Evolutionary conservation across 768 basidiomycete genomes (phyloP).

Genomic region (Psilocybe cyanescens): DNA sequence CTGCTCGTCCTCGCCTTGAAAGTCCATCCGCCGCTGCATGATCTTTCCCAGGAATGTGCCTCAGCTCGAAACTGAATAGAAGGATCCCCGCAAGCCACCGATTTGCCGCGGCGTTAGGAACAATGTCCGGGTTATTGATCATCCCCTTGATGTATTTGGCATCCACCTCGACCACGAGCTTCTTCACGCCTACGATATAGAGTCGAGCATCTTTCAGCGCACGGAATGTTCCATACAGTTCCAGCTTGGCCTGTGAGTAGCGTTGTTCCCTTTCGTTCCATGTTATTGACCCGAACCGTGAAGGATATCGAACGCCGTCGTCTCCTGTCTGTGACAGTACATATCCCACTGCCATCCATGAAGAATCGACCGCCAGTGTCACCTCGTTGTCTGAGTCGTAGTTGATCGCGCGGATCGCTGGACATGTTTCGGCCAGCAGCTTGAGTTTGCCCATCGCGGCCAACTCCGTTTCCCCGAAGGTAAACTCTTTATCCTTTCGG

Average conservation of each 20-base stretch:
- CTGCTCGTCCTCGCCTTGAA: background rate
- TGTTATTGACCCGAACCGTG: too few species aligned
- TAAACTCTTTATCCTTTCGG: constrained; percentile 26
- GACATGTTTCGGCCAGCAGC: background rate
- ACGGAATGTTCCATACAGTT: constrained; percentile 30
- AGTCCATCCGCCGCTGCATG: background rate
- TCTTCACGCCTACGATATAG: constrained; percentile 28
- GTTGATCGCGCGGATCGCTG: constrained; percentile 16
- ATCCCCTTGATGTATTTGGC: constrained; percentile 37
- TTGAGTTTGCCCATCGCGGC: constrained; percentile 14
- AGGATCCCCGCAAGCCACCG: constrained; percentile 44
- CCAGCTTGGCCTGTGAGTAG: constrained; percentile 26
- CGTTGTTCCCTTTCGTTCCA: too few species aligned
- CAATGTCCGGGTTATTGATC: constrained; percentile 37
- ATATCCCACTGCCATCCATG: constrained; percentile 16
- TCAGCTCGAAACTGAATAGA: constrained; percentile 35
- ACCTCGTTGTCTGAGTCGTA: constrained; percentile 11
- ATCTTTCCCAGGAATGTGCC: too few species aligned
- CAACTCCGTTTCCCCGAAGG: constrained; percentile 28
- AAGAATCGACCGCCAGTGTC: constrained; percentile 19
- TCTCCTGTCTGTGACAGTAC: constrained; percentile 1
- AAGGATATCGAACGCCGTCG: too few species aligned
- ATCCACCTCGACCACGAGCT: constrained; percentile 30
- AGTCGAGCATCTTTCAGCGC: constrained; percentile 19
- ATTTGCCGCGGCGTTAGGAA: constrained; percentile 27